A percentile compares a stretch with the other conserved stretches of the same genome.
Evolutionary conservation across 306 rosid species (phyloP).

Genomic region (Lagenaria siceraria): DNA sequence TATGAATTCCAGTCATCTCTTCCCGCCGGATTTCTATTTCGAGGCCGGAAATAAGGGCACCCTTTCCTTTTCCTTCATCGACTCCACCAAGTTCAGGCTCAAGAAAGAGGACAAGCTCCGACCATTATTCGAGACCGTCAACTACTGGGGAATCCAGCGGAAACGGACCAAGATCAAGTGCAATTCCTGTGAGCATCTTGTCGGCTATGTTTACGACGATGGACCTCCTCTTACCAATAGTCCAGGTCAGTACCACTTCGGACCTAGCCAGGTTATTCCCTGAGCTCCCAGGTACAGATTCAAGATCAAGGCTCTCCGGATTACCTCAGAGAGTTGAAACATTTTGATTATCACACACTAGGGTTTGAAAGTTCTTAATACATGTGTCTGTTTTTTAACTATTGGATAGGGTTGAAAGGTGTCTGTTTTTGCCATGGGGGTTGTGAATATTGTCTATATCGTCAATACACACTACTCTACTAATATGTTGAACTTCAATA

Average conservation of each 20-base stretch:
- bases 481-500: not conserved
- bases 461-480: not conserved
- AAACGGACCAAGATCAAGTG: constrained; percentile 81
- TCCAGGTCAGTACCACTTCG: constrained; percentile 72
- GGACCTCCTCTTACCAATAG: constrained; percentile 59
- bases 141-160: constrained; percentile 88
- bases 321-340: constrained; percentile 23
- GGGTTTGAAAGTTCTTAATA: not conserved
- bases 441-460: not conserved
- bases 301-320: constrained; percentile 67
- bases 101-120: constrained; percentile 67
- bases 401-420: not conserved
- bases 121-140: constrained; percentile 68
- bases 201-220: constrained; percentile 73
- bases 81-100: constrained; percentile 52
- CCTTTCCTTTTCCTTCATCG: constrained; percentile 57
- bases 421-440: not conserved
- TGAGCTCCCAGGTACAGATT: constrained; percentile 67
- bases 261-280: constrained; percentile 90
- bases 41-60: constrained; percentile 85
- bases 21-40: constrained; percentile 59
- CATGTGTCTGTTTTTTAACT: not conserved
- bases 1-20: constrained; percentile 33
- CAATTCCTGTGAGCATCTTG: constrained; percentile 28
- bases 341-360: not conserved